phyloP scores from a whole-genome alignment of 352 stramenopile species.

The Thalassiosira mediterranea region DNA sequence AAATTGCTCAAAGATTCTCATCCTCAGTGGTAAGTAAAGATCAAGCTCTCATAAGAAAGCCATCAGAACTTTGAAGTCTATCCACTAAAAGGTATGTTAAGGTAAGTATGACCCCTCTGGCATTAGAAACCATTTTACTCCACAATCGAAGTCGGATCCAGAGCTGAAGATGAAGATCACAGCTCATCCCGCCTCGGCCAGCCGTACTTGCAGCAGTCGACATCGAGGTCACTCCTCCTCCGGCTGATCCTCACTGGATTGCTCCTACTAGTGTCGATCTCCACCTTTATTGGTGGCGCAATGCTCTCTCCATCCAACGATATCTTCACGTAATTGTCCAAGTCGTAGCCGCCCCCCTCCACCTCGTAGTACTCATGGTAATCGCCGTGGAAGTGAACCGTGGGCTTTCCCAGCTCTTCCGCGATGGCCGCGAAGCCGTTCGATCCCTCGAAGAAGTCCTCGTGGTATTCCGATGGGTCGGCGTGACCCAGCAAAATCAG shows the following conservation, averaged over 20 bases:
- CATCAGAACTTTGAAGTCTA: no score
- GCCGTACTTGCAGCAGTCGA: constrained; percentile 48
- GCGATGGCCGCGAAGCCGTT: constrained; percentile 39
- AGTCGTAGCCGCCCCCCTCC: background rate
- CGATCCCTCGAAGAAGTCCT: constrained; percentile 56
- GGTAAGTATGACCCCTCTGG: no score
- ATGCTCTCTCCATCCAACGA: constrained; percentile 41
- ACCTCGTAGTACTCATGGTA: constrained; percentile 5
- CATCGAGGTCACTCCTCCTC: constrained; percentile 27
- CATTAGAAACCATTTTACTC: no score
- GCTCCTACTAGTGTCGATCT: constrained; percentile 42
- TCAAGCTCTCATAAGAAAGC: no score
- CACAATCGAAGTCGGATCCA: no score
- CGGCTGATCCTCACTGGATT: constrained; percentile 43
- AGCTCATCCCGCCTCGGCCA: constrained; percentile 32
- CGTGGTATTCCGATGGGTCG: constrained; percentile 39
- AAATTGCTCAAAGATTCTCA: no score
- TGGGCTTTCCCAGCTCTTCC: constrained; percentile 37
- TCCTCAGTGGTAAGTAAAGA: no score
- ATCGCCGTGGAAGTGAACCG: constrained; percentile 69
- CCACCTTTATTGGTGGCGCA: constrained; percentile 31
- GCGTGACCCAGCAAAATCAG: constrained; percentile 74
- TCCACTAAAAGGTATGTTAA: no score
- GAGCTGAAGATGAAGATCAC: no score
- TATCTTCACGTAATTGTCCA: constrained; percentile 24